These are phyloP conservation scores for Amanita rimosa DNA, from an alignment of 768 basidiomycete genomes.

Conservation along the genomic window DNA sequence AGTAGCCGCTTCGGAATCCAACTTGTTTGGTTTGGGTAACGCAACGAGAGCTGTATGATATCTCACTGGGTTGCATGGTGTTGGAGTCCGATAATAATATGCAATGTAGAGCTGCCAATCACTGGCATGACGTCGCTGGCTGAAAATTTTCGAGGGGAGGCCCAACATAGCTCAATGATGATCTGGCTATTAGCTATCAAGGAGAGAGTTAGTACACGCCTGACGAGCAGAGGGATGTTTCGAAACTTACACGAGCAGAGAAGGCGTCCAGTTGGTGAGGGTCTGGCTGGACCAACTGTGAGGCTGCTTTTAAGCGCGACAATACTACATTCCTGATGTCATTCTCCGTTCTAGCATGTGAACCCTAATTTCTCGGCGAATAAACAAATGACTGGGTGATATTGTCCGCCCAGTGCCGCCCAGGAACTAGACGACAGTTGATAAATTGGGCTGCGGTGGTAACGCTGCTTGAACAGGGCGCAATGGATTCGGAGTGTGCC, in stretches of 20 bases:
- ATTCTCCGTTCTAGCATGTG: background rate
- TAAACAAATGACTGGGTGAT: background rate
- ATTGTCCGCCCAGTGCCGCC: background rate
- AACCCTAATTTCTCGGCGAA: background rate
- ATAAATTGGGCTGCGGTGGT: background rate
- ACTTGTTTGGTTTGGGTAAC: background rate
- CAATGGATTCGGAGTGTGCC: too few species aligned
- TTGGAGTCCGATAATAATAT: slow-evolving; percentile 4
- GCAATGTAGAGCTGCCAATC: slow-evolving; percentile 1
- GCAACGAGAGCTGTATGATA: slow-evolving; percentile 4
- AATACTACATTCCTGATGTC: background rate
- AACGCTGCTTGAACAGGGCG: too few species aligned
- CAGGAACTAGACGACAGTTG: background rate
- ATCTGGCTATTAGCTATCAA: background rate
- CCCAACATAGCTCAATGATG: background rate
- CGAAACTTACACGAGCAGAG: background rate
- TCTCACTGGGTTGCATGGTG: slow-evolving; percentile 3
- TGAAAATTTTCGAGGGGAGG: slow-evolving; percentile 3
- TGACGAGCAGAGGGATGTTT: too few species aligned
- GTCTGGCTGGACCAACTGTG: background rate
- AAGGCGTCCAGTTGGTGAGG: background rate
- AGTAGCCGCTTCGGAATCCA: background rate
- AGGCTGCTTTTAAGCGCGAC: background rate
- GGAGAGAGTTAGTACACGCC: background rate
- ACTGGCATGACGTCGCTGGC: background rate